Evolutionary conservation across 1,284 basidiomycete species (phyloP).

Genomic region (Ceratobasidium sp.): DNA sequence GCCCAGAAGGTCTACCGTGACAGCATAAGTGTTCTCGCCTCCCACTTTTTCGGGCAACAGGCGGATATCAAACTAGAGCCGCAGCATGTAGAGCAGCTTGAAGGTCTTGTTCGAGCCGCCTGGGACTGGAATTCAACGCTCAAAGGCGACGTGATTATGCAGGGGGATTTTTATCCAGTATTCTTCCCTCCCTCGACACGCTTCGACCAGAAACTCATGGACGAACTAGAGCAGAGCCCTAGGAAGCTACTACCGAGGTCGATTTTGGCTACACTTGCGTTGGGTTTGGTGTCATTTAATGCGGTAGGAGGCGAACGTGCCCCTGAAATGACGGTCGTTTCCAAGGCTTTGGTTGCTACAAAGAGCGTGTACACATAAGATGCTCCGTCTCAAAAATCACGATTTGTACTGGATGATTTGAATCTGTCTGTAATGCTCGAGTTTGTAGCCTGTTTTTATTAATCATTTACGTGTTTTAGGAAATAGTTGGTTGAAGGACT

Average conservation of each 20-base stretch:
- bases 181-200: conserved; percentile 15
- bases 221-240: conserved; percentile 33
- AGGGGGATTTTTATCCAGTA: conserved; percentile 18
- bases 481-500: background rate
- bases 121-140: conserved; percentile 8
- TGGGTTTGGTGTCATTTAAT: conserved; percentile 28
- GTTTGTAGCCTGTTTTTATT: conserved; percentile 17
- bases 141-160: conserved; percentile 39
- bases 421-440: conserved; percentile 4
- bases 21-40: background rate
- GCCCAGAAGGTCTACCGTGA: background rate
- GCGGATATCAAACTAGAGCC: background rate
- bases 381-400: background rate
- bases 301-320: conserved; percentile 28
- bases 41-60: conserved; percentile 18
- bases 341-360: conserved; percentile 26
- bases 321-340: conserved; percentile 26
- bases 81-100: conserved; percentile 24
- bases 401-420: background rate
- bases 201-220: conserved; percentile 9
- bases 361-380: conserved; percentile 17
- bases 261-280: conserved; percentile 29
- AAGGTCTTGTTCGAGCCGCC: background rate
- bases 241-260: background rate
- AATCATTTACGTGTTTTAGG: background rate